Conservation (phyloP, 23 red algal genomes). For the Cyanidiococcus yangmingshanensis region DNA sequence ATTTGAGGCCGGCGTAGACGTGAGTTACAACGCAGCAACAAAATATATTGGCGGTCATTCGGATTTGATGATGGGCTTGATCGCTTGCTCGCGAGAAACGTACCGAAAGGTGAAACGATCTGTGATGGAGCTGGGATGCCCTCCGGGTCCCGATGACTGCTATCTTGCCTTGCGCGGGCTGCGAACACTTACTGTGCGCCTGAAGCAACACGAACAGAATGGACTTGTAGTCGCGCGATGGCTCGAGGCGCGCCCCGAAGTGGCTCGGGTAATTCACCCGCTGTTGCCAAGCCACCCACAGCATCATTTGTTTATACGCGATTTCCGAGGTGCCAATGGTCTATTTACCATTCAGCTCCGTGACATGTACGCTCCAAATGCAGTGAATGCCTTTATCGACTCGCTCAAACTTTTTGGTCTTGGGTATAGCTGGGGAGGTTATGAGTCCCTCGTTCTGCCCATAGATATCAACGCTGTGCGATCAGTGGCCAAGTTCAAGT, state of each 20-base stretch:
- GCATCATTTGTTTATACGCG: slow-evolving; percentile 74
- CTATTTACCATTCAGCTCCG: slow-evolving; percentile 79
- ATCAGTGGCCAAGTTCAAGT: slow-evolving; percentile 51
- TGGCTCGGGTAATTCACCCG: slow-evolving; percentile 81
- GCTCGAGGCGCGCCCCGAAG: slow-evolving; percentile 69
- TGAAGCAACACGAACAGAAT: slow-evolving; percentile 67
- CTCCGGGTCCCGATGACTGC: slow-evolving; percentile 86
- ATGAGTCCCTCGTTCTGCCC: slow-evolving; percentile 71
- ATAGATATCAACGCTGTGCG: slow-evolving; percentile 68
- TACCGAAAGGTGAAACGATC: slow-evolving; percentile 74
- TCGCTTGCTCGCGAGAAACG: slow-evolving; percentile 40
- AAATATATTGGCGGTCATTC: slow-evolving; percentile 92
- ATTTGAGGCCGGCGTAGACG: slow-evolving; percentile 67
- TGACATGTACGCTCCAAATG: slow-evolving; percentile 44
- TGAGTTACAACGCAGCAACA: slow-evolving; percentile 88
- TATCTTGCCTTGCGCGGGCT: slow-evolving; percentile 90
- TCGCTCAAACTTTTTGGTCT: slow-evolving; percentile 60
- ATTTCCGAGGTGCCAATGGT: slow-evolving; percentile 72
- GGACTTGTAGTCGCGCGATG: slow-evolving; percentile 53
- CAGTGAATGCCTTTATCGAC: slow-evolving; percentile 76
- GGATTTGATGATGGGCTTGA: slow-evolving; percentile 94
- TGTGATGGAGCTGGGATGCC: slow-evolving; percentile 79
- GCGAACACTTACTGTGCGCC: slow-evolving; percentile 64
- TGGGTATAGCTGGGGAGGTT: slow-evolving; percentile 87
- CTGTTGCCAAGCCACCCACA: slow-evolving; percentile 77